phyloP scores from a whole-genome alignment of 2,329 filamentous ascomycete genomes.

The Colletotrichum lentis region DNA sequence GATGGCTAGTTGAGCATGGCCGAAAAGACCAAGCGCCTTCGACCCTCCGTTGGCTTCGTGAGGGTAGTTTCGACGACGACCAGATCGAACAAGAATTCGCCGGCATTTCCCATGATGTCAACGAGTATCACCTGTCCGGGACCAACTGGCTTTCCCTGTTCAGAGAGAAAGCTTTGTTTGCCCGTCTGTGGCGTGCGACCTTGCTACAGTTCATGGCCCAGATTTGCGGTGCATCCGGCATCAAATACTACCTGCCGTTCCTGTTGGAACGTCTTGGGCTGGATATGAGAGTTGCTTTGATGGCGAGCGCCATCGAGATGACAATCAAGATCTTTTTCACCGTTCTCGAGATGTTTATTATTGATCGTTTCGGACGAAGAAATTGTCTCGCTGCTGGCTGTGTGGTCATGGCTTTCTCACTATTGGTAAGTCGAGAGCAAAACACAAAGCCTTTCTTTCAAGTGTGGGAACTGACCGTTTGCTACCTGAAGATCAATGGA shows the following conservation, averaged over 20 bases:
- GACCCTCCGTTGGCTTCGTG: conserved; percentile 59
- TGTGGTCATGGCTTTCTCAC: conserved; percentile 60
- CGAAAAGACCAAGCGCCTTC: conserved; percentile 53
- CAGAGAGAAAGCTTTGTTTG: conserved; percentile 56
- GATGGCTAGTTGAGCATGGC: conserved; percentile 65
- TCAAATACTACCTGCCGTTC: conserved; percentile 67
- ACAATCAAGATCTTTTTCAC: conserved; percentile 66
- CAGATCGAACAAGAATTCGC: conserved; percentile 54
- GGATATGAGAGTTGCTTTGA: conserved; percentile 55
- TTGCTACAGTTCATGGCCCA: conserved; percentile 68
- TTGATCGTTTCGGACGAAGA: conserved; percentile 61
- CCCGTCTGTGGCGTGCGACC: conserved; percentile 64
- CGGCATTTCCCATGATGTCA: conserved; percentile 56
- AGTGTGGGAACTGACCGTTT: neutral
- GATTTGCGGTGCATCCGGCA: conserved; percentile 66
- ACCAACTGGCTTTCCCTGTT: conserved; percentile 59
- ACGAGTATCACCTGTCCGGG: conserved; percentile 48
- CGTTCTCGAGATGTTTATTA: conserved; percentile 64
- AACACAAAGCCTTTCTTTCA: neutral
- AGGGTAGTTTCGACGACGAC: conserved; percentile 49
- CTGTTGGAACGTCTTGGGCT: conserved; percentile 62
- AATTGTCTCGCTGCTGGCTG: conserved; percentile 59
- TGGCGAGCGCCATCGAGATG: conserved; percentile 65
- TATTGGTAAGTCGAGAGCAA: conserved; percentile 55
- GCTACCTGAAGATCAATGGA: conserved; percentile 58